phyloP scores from a whole-genome alignment of 2,329 filamentous ascomycete genomes.

The Pseudocercospora crystallina region DNA sequence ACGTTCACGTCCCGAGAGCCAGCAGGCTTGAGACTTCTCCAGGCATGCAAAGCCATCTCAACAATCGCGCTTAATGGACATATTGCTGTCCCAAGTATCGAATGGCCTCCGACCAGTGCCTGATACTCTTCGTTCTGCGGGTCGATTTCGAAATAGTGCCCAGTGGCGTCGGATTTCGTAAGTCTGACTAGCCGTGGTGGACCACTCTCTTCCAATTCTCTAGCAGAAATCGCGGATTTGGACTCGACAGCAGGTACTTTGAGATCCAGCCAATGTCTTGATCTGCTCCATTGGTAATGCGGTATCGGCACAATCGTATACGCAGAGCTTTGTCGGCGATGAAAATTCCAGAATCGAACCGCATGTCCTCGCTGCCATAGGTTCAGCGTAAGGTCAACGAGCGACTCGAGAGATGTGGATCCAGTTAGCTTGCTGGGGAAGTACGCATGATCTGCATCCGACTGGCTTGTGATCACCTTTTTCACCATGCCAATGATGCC shows the following conservation, averaged over 20 bases:
- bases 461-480: not conserved
- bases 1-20: too few relatives aligned
- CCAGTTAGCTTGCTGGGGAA: conserved; percentile 3
- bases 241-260: not conserved
- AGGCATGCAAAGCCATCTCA: not conserved
- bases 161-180: conserved; percentile 1
- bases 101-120: conserved; percentile 1
- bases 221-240: not conserved
- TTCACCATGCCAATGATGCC: conserved; percentile 11
- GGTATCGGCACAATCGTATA: conserved; percentile 4
- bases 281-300: conserved; percentile 8
- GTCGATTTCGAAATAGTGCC: conserved; percentile 3
- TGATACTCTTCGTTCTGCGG: not conserved
- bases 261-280: conserved; percentile 12
- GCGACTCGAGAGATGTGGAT: not conserved
- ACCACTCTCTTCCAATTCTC: not conserved
- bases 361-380: conserved; percentile 4
- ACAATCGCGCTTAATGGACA: conserved; percentile 1
- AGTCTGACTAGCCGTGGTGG: not conserved
- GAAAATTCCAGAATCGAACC: conserved; percentile 6
- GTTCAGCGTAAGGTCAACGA: conserved; percentile 4
- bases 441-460: not conserved
- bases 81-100: not conserved
- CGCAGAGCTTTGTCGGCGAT: not conserved
- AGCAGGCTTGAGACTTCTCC: too few relatives aligned